A percentile compares a stretch with the other conserved stretches of the same genome.
phyloP scores from a whole-genome alignment of 305 asterid species.

The Solanum hybrid region DNA sequence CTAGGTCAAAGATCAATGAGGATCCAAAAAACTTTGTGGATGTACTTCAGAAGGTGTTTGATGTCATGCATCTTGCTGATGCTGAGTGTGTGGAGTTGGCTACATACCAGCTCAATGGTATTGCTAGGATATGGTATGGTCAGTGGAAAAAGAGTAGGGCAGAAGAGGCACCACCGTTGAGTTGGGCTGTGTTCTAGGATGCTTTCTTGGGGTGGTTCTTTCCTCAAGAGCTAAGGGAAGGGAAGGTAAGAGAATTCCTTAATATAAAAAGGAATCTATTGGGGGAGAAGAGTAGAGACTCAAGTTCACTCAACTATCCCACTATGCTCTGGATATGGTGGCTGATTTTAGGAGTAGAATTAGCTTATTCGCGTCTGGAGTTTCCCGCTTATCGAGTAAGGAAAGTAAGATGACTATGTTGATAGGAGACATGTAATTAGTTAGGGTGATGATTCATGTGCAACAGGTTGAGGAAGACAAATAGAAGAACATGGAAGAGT shows the following conservation, averaged over 20 bases:
- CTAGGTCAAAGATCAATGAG: background rate
- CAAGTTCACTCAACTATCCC: background rate
- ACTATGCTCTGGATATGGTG: background rate
- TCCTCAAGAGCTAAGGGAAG: background rate
- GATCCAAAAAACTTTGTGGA: background rate
- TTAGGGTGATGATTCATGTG: background rate
- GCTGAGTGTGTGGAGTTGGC: background rate
- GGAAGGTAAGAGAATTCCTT: background rate
- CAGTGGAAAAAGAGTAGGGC: background rate
- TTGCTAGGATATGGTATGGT: background rate
- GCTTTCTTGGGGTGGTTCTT: background rate
- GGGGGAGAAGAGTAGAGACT: background rate
- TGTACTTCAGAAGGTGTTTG: background rate
- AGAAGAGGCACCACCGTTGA: background rate
- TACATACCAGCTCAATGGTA: background rate
- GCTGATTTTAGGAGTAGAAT: background rate
- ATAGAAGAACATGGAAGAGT: background rate
- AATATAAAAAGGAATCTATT: background rate
- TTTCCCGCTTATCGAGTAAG: background rate
- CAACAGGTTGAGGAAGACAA: background rate
- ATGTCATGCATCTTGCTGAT: background rate
- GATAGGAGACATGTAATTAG: background rate
- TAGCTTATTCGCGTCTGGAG: too few relatives aligned
- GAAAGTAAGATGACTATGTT: background rate
- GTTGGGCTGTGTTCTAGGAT: background rate